Percentiles rank a stretch among this genome's conserved stretches.
phyloP scores from a whole-genome alignment of 1,139 yeast genomes.

The Kurtzmaniella natalensis region DNA sequence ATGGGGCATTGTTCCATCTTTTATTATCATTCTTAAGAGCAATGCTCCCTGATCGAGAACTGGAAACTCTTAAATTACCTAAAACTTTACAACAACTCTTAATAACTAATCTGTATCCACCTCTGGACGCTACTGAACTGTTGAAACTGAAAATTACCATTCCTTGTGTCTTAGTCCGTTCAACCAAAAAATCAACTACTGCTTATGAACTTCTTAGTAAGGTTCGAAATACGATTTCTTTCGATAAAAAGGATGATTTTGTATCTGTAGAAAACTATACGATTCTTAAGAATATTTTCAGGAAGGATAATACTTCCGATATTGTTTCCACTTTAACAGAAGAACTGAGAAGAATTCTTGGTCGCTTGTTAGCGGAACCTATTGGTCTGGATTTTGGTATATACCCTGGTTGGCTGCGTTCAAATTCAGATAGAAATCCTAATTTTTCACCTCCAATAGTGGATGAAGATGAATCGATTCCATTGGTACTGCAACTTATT shows the following conservation, averaged over 20 bases:
- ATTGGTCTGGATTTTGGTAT: conserved; percentile 34
- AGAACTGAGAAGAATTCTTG: conserved; percentile 68
- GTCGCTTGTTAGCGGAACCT: conserved; percentile 48
- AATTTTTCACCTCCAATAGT: conserved; percentile 4
- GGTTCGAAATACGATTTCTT: conserved; percentile 60
- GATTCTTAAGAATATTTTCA: conserved; percentile 66
- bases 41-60: conserved; percentile 65
- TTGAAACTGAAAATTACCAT: conserved; percentile 38
- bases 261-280: conserved; percentile 78
- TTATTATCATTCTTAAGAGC: conserved; percentile 74
- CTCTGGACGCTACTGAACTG: conserved; percentile 37
- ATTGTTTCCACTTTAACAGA: conserved; percentile 64
- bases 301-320: conserved; percentile 51
- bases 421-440: conserved; percentile 15
- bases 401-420: conserved; percentile 40
- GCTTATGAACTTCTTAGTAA: conserved; percentile 45
- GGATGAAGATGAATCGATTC: conserved; percentile 26
- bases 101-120: conserved; percentile 63
- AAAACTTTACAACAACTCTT: conserved; percentile 58
- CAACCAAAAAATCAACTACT: conserved; percentile 53
- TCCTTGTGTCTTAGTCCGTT: conserved; percentile 62
- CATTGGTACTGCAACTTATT: conserved; percentile 44
- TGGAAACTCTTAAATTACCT: conserved; percentile 56
- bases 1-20: conserved; percentile 83
- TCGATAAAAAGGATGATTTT: conserved; percentile 66